Evolutionary conservation across 495 filamentous ascomycete genomes (phyloP).

Genomic region (Xylaria castorea): DNA sequence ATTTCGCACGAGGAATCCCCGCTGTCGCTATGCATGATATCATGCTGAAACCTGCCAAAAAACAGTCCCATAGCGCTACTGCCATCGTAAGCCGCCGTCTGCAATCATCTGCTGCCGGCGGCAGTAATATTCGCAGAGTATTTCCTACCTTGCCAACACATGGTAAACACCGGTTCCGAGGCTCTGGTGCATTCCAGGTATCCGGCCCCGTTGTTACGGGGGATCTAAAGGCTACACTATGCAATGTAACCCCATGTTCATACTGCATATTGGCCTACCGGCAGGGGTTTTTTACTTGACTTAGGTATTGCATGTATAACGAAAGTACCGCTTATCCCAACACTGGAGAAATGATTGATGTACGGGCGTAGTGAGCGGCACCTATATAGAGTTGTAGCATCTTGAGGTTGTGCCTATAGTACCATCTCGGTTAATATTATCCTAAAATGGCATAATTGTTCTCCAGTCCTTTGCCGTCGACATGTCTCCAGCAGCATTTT

Average conservation of each 20-base stretch:
- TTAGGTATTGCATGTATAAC: neutral
- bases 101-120: slow-evolving; percentile 16
- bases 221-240: slow-evolving; percentile 1
- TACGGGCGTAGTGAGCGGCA: neutral
- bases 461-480: neutral
- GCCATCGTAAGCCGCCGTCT: slow-evolving; percentile 14
- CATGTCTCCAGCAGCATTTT: neutral
- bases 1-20: neutral
- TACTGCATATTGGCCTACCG: neutral
- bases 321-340: slow-evolving; percentile 2
- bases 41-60: neutral
- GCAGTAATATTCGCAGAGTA: slow-evolving; percentile 19
- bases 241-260: slow-evolving; percentile 6
- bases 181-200: slow-evolving; percentile 14
- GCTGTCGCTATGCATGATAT: neutral
- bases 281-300: neutral
- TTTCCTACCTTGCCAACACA: neutral
- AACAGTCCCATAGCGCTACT: neutral
- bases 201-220: neutral
- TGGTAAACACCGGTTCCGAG: slow-evolving; percentile 6
- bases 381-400: neutral
- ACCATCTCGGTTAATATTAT: neutral
- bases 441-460: neutral
- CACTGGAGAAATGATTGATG: neutral
- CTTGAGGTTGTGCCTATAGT: neutral